Evolutionary conservation across 371 early-diverging fungal species (phyloP), one percentile per base, ranked within the genome.

Genomic region (Capniomyces stellatus): DNA sequence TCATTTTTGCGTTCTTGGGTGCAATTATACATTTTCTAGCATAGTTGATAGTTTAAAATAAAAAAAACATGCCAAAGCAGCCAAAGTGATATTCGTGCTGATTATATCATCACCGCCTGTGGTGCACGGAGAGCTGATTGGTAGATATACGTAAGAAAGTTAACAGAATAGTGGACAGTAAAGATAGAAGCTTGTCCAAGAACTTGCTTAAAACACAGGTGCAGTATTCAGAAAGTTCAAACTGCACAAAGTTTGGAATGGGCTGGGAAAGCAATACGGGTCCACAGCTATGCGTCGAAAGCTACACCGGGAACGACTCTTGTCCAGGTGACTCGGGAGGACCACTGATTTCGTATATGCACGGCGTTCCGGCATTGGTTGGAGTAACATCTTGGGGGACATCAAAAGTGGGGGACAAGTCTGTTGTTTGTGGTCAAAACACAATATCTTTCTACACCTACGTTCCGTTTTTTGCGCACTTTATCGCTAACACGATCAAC

Each of bases 281-380:
- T 0, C 49, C 58, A 2, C 53, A 56, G 18, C 58, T 72, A 10
- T 72, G 72, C 41, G 63, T 64, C 4, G 68, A 64, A 18, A 57
- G 57, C 8, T 59, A 61, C 27, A 56, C 52, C 0, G 72, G 67
- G 13, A 43, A 58, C 0, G 72, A 71, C 27, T 64, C 72, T 1
- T 72, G 72, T 43, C 64, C 62, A 3, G 72, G 72, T 30, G 72
- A 72, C 25, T 70, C 70, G 2, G 72, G 72, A 2, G 72, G 72
- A 10, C 72, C 72, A 0, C 35, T 72, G 52, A 52, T 67, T 27
- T 63, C 60, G 54, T 35, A 10, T 12, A 15, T 59, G 21, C 47
- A 49, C 39, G 64, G 69, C 24, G 51, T 43, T 18, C 52, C 53
- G 27, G 58, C 56, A 43, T 48, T 65, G 31, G 54, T 62, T 2